Conservation (phyloP, 192 early-diverging fungal genomes). For the Entomortierella beljakovae region DNA sequence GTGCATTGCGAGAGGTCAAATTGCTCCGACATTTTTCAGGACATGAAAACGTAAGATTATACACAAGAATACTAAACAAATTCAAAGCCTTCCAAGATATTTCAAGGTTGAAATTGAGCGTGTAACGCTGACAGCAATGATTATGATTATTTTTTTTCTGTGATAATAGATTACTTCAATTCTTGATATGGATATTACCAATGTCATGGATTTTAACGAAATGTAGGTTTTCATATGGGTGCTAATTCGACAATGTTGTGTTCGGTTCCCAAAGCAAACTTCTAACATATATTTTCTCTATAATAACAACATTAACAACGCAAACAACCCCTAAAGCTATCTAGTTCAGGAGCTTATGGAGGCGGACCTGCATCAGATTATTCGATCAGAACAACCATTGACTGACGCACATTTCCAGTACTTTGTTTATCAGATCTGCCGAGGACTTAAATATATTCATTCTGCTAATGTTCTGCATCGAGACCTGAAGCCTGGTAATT, state of each 20-base stretch:
- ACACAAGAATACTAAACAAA: too few species aligned
- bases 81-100: too few species aligned
- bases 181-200: slow-evolving; percentile 91
- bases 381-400: slow-evolving; percentile 90
- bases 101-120: not conserved
- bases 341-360: slow-evolving; percentile 99
- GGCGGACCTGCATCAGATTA: slow-evolving; percentile 97
- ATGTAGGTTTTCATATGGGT: slow-evolving; percentile 61
- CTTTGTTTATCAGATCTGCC: slow-evolving; percentile 97
- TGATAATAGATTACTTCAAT: slow-evolving; percentile 79
- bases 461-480: slow-evolving; percentile 97
- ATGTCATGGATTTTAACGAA: slow-evolving; percentile 91
- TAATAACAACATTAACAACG: not conserved
- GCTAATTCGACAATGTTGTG: not conserved
- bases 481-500: slow-evolving; percentile 97
- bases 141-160: not conserved
- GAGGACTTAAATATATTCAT: slow-evolving; percentile 99
- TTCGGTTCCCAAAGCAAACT: too few species aligned
- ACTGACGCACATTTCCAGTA: slow-evolving; percentile 98
- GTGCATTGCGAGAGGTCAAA: slow-evolving; percentile 95
- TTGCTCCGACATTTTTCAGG: slow-evolving; percentile 94
- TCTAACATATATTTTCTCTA: too few species aligned
- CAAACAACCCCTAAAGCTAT: slow-evolving; percentile 57
- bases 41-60: slow-evolving; percentile 88
- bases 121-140: not conserved